Evolutionary conservation across 192 early-diverging fungal species (phyloP).

Genomic region (Mortierella hygrophila): DNA sequence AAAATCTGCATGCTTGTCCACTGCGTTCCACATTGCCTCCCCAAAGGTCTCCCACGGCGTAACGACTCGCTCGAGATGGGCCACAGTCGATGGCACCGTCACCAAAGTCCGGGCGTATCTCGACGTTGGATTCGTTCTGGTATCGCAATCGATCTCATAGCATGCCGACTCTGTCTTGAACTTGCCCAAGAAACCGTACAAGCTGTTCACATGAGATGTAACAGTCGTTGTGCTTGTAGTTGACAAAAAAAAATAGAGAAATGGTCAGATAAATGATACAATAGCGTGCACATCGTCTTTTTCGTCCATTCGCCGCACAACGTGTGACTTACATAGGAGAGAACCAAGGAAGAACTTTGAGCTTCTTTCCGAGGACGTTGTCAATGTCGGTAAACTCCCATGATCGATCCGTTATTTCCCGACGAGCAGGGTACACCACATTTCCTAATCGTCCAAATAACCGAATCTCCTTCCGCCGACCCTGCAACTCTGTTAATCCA

Average conservation of each 20-base stretch:
- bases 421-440: conserved; percentile 11
- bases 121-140: conserved; percentile 33
- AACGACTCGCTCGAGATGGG: conserved; percentile 46
- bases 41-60: conserved; percentile 47
- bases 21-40: conserved; percentile 39
- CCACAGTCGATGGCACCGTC: conserved; percentile 27
- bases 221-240: conserved; percentile 17
- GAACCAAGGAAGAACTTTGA: conserved; percentile 11
- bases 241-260: not conserved
- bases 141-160: conserved; percentile 31
- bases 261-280: too few relatives aligned
- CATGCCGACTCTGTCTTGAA: conserved; percentile 23
- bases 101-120: conserved; percentile 24
- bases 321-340: conserved; percentile 26
- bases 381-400: conserved; percentile 41
- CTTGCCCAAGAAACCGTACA: conserved; percentile 34
- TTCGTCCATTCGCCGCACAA: too few relatives aligned
- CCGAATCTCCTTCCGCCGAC: conserved; percentile 48
- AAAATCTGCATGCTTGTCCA: conserved; percentile 42
- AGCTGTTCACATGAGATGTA: not conserved
- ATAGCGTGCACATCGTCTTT: not conserved
- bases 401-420: not conserved
- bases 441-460: conserved; percentile 34
- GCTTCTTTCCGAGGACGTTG: conserved; percentile 10
- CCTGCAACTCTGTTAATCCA: conserved; percentile 35